Percentiles rank a stretch among this genome's conserved stretches.
Evolutionary conservation across 2,329 filamentous ascomycete genomes (phyloP).

Genomic region (Zasmidium angulare): DNA sequence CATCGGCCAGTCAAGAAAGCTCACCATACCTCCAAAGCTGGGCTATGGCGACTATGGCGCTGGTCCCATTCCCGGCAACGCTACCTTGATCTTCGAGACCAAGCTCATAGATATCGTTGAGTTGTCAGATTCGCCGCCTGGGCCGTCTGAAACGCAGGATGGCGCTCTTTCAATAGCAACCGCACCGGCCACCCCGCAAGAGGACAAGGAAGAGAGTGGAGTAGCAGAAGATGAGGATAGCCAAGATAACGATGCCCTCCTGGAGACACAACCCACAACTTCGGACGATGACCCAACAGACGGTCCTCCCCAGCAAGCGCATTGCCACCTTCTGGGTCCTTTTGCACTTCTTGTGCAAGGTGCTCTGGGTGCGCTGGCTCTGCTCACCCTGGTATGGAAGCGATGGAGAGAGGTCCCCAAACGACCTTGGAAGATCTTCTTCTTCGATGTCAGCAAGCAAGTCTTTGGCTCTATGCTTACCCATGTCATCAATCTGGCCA

Average conservation of each 20-base stretch:
- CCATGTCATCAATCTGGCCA: slow-evolving; percentile 88
- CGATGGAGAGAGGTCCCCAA: slow-evolving; percentile 89
- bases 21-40: slow-evolving; percentile 84
- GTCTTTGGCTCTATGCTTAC: slow-evolving; percentile 90
- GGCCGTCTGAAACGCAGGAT: slow-evolving; percentile 10
- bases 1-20: slow-evolving; percentile 82
- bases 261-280: neutral
- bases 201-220: neutral
- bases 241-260: slow-evolving; percentile 5
- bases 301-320: slow-evolving; percentile 51
- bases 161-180: slow-evolving; percentile 26
- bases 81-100: slow-evolving; percentile 88
- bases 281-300: slow-evolving; percentile 16
- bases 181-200: slow-evolving; percentile 22
- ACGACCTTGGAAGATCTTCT: slow-evolving; percentile 92
- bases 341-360: slow-evolving; percentile 91
- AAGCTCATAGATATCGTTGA: slow-evolving; percentile 83
- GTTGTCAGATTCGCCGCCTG: slow-evolving; percentile 42
- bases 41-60: slow-evolving; percentile 76
- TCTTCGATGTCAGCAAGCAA: slow-evolving; percentile 96
- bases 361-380: slow-evolving; percentile 77
- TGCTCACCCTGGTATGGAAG: slow-evolving; percentile 88
- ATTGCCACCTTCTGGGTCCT: slow-evolving; percentile 83
- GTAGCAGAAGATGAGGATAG: neutral
- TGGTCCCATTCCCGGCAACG: slow-evolving; percentile 73